These are phyloP conservation scores for Elongisporangium senticosum DNA, from an alignment of 352 stramenopile species.

Conservation along the genomic window DNA sequence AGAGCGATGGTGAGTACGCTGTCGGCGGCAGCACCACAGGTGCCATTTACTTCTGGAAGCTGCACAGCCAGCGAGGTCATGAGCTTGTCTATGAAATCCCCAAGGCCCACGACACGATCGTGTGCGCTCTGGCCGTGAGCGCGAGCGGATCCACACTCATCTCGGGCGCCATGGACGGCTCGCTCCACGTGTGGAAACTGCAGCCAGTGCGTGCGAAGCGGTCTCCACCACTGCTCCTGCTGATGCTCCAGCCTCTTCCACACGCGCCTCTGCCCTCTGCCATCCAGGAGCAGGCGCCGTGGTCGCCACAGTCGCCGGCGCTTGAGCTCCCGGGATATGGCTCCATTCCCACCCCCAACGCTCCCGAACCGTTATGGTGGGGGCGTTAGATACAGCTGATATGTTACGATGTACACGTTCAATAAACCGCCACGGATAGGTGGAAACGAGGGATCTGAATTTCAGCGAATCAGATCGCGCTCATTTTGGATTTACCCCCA, in stretches of 20 bases:
- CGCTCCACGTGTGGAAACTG: slow-evolving; percentile 56
- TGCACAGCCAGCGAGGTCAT: slow-evolving; percentile 29
- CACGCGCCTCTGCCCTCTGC: not conserved
- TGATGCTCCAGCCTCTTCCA: not conserved
- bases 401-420: not conserved
- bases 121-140: slow-evolving; percentile 57
- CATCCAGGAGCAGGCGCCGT: not conserved
- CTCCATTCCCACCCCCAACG: not conserved
- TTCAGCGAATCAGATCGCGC: not conserved
- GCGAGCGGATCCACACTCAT: slow-evolving; percentile 46
- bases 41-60: slow-evolving; percentile 63
- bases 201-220: not conserved
- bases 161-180: slow-evolving; percentile 54
- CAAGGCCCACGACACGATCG: slow-evolving; percentile 50
- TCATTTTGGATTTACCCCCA: not conserved
- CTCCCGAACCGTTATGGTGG: not conserved
- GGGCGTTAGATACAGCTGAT: not conserved
- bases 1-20: slow-evolving; percentile 66
- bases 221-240: not conserved
- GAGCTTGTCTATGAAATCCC: slow-evolving; percentile 60
- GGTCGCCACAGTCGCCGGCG: not conserved
- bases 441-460: not conserved
- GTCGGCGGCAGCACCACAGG: slow-evolving; percentile 61
- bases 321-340: not conserved
- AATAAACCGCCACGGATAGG: not conserved